Evolutionary conservation across 1,284 basidiomycete species (phyloP), one percentile per base, ranked within the genome.

Genomic region (Bondarzewia mesenterica): DNA sequence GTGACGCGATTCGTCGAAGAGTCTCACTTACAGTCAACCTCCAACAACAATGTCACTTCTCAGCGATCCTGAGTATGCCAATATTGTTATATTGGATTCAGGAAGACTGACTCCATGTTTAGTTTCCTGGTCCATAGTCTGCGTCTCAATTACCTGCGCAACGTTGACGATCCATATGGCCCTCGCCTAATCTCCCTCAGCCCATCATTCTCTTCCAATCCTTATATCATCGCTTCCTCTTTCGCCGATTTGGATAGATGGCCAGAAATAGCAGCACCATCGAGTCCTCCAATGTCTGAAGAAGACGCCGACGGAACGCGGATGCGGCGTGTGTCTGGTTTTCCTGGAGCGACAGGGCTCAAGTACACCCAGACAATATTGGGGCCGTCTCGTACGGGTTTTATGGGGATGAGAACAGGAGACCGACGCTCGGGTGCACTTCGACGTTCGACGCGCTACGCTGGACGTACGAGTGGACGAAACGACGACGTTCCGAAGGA

Each of bases 311-410:
- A 74, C 35, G 58, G 56, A 0, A 49, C 56, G n/a, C 60, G 62
- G 32, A 54, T 57, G 2, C 50, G 55, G 4, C 45, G 71, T 16
- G 69, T 74, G 1, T 68, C 72, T 2, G 78, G 77, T 7, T 78
- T 76, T 51, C 76, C 74, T 27, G 79, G 77, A 15, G 79, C 82
- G 0, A 69, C 72, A 1, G 74, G 78, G 4, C 72, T 94, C 52
- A 87, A 84, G 58, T 85, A 93, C 61, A 87, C 86, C 4, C 81
- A 86, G 57, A 95, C 92, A 1, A 94, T 95, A 58, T 83, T 93
- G 42, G 67, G 66, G 2, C 64, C 64, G 1, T 58, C 59, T 7
- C 58, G 65, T 7, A 60, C 58, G 0, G 66, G 67, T 12, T 60
- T 54, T 8, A 38, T 66, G 25, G 65, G 67, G 1, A 51, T 69